phyloP scores from a whole-genome alignment of 2,329 filamentous ascomycete species.

The Hymenoscyphus infarciens region DNA sequence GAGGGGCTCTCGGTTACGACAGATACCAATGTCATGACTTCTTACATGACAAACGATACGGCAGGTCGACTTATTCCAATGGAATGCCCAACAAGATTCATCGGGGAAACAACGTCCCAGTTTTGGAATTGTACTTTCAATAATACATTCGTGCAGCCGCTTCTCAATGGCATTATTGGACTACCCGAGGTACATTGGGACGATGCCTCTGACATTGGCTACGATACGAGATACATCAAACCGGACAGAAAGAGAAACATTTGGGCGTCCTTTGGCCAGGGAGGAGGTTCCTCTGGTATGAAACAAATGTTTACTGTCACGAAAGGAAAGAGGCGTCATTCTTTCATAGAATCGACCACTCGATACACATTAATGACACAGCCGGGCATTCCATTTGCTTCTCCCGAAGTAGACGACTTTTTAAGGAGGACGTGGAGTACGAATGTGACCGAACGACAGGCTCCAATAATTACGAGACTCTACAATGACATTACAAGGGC shows the following conservation, averaged over 20 bases:
- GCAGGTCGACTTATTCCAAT: neutral
- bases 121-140: slow-evolving; percentile 9
- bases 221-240: slow-evolving; percentile 3
- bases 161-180: slow-evolving; percentile 1
- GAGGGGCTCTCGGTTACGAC: slow-evolving; percentile 7
- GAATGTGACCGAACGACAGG: slow-evolving; percentile 5
- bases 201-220: neutral
- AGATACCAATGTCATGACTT: slow-evolving; percentile 3
- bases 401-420: slow-evolving; percentile 6
- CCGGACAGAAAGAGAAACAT: slow-evolving; percentile 8
- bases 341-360: slow-evolving; percentile 5
- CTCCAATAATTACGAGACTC: neutral
- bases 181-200: slow-evolving; percentile 9
- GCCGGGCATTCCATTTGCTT: slow-evolving; percentile 4
- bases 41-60: neutral
- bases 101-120: neutral
- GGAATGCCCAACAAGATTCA: neutral
- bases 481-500: neutral
- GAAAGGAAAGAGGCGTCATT: slow-evolving; percentile 8
- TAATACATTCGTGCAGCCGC: slow-evolving; percentile 4
- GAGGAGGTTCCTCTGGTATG: slow-evolving; percentile 8
- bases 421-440: slow-evolving; percentile 7
- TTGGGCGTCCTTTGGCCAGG: slow-evolving; percentile 10
- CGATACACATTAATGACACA: slow-evolving; percentile 6
- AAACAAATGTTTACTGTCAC: slow-evolving; percentile 12